These are phyloP conservation scores for Eucalyptus tenuipes DNA, from an alignment of 345 rosid species.

Conservation along the genomic window DNA sequence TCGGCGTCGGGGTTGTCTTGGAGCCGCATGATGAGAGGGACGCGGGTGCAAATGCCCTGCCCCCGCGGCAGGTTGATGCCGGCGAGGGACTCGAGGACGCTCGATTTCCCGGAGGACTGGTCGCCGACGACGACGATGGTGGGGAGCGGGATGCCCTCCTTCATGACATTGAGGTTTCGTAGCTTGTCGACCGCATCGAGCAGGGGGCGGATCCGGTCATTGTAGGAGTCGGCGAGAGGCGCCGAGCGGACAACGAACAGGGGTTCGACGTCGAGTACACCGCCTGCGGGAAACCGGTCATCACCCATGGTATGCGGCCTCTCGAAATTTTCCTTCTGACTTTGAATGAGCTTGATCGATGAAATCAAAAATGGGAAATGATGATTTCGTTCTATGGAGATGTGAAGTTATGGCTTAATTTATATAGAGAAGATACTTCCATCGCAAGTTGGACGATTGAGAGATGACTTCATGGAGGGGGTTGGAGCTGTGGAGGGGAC, in stretches of 20 bases:
- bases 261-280: not conserved
- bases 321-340: not conserved
- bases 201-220: slow-evolving; percentile 27
- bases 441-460: not conserved
- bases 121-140: slow-evolving; percentile 51
- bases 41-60: not conserved
- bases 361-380: not conserved
- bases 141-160: slow-evolving; percentile 45
- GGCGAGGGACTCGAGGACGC: slow-evolving; percentile 43
- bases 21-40: not conserved
- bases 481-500: not conserved
- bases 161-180: slow-evolving; percentile 20
- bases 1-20: not conserved
- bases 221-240: slow-evolving; percentile 13
- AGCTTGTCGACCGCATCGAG: slow-evolving; percentile 43
- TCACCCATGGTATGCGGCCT: not conserved
- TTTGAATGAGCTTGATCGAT: not conserved
- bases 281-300: not conserved
- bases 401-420: not conserved
- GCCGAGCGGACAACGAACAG: not conserved
- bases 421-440: not conserved
- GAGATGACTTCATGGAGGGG: not conserved
- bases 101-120: slow-evolving; percentile 44
- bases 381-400: not conserved
- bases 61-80: slow-evolving; percentile 13